Conservation (phyloP, 306 rosid species). For the Acacia crassicarpa region DNA sequence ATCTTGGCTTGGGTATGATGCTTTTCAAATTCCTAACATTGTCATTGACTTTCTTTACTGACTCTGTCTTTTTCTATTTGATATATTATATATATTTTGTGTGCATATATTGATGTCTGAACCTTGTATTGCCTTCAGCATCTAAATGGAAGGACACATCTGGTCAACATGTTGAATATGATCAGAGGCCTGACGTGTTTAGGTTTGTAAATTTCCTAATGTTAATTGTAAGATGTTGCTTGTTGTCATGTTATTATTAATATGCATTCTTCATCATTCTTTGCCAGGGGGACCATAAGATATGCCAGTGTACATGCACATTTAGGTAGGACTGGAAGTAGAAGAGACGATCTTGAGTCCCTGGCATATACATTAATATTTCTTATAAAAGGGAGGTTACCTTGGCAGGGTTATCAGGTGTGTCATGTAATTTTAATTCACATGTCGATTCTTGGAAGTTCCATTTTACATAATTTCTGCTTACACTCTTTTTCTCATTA, state of each 20-base stretch:
- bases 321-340: constrained; percentile 93
- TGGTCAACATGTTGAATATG: constrained; percentile 88
- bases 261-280: constrained; percentile 19
- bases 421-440: constrained; percentile 19
- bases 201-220: constrained; percentile 48
- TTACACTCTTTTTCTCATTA: constrained; percentile 1
- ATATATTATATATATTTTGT: background rate
- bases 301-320: constrained; percentile 98
- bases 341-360: constrained; percentile 94
- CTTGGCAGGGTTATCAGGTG: constrained; percentile 99
- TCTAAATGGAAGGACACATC: constrained; percentile 88
- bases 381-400: constrained; percentile 89
- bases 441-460: constrained; percentile 17
- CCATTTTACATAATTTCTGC: constrained; percentile 19
- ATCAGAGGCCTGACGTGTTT: constrained; percentile 95
- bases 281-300: constrained; percentile 86
- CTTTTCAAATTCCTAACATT: constrained; percentile 13
- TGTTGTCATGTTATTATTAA: constrained; percentile 14
- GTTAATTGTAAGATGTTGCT: background rate
- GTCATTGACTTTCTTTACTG: background rate
- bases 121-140: constrained; percentile 55
- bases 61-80: background rate
- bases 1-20: constrained; percentile 84
- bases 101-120: constrained; percentile 9
- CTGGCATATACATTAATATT: constrained; percentile 88